These are phyloP conservation scores for Cyclocybe cylindracea DNA, from an alignment of 768 basidiomycete species.

Conservation along the genomic window DNA sequence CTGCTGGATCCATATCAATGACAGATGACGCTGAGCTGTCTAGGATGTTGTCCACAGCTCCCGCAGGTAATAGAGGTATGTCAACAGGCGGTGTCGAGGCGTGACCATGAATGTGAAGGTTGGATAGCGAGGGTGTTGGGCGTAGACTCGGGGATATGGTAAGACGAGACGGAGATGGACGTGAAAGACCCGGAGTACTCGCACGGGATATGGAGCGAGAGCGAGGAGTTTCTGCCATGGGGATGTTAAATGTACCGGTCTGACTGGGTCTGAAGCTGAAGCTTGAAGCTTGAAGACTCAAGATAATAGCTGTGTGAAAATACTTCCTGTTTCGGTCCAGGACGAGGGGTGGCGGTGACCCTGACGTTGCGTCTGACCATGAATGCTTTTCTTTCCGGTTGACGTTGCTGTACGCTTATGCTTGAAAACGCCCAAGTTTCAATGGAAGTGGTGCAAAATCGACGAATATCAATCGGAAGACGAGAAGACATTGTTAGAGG, in stretches of 20 bases:
- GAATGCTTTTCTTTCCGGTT: too few species aligned
- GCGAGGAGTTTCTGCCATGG: constrained; percentile 32
- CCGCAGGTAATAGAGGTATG: constrained; percentile 18
- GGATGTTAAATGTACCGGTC: not conserved
- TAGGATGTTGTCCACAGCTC: constrained; percentile 34
- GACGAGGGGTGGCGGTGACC: too few species aligned
- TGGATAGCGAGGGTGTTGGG: constrained; percentile 56
- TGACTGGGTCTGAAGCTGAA: too few species aligned
- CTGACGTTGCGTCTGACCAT: too few species aligned
- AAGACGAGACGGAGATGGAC: constrained; percentile 53
- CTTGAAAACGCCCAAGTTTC: too few species aligned
- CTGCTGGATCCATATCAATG: constrained; percentile 62
- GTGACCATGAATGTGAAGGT: constrained; percentile 57
- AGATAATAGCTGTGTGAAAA: not conserved
- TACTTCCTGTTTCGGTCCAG: not conserved
- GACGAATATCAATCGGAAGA: constrained; percentile 15
- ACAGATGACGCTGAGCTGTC: constrained; percentile 75
- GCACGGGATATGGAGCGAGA: constrained; percentile 30
- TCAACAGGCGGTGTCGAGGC: constrained; percentile 34
- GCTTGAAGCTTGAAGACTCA: too few species aligned
- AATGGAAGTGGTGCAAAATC: not conserved
- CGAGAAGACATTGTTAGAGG: constrained; percentile 9
- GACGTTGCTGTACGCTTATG: too few species aligned
- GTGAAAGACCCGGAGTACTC: constrained; percentile 25
- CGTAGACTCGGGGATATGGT: constrained; percentile 50